Evolutionary conservation across 768 basidiomycete species (phyloP).

Genomic region (Mycena albidolilacea): DNA sequence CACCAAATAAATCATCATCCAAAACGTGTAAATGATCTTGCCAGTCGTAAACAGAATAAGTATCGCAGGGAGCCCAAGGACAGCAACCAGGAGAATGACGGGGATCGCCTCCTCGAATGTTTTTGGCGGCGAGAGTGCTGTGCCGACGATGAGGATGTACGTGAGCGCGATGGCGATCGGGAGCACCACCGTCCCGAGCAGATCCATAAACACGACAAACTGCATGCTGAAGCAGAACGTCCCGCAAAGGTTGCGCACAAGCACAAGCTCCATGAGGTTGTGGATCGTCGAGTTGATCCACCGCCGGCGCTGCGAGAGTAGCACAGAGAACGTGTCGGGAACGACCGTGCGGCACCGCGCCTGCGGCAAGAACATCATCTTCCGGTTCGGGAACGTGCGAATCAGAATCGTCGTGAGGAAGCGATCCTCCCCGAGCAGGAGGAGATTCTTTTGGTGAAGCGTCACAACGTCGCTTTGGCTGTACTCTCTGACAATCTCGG

Average conservation of each 20-base stretch:
- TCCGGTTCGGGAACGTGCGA: conserved; percentile 97
- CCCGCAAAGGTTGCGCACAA: conserved; percentile 96
- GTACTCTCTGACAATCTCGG: conserved; percentile 97
- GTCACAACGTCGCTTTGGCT: conserved; percentile 95
- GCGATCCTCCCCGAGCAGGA: conserved; percentile 97
- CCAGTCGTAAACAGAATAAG: conserved; percentile 95
- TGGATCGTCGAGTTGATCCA: conserved; percentile 99
- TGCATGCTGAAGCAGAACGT: conserved; percentile 99
- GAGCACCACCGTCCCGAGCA: conserved; percentile 91
- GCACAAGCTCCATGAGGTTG: conserved; percentile 98
- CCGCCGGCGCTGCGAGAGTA: conserved; percentile 96
- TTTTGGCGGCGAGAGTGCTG: conserved; percentile 85
- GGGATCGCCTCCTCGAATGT: conserved; percentile 96
- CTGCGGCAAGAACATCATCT: conserved; percentile 99
- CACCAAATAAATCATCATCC: conserved; percentile 96
- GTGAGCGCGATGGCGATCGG: conserved; percentile 95
- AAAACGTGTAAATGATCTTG: conserved; percentile 96
- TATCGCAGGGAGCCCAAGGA: conserved; percentile 93
- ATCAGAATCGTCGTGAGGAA: conserved; percentile 97
- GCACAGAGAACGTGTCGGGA: conserved; percentile 93
- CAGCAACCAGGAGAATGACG: conserved; percentile 87
- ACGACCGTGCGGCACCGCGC: conserved; percentile 96
- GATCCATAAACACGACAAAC: conserved; percentile 98
- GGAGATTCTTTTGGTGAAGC: conserved; percentile 96
- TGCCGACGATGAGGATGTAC: conserved; percentile 87